Evolutionary conservation across 192 early-diverging fungal genomes (phyloP).

Genomic region (Chytriomyces sp.): DNA sequence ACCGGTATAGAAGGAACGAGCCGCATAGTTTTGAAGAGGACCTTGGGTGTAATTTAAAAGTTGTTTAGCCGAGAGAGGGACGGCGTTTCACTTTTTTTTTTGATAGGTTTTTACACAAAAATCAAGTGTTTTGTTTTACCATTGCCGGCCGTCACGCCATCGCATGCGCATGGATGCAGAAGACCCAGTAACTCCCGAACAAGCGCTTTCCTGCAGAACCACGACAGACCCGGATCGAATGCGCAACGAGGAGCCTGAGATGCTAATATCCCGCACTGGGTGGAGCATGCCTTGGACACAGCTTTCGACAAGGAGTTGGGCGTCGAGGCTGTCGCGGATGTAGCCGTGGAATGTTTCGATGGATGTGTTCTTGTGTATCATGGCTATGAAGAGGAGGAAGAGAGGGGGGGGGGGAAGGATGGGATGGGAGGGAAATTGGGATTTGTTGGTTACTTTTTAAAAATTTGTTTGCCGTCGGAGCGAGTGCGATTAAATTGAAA

Average conservation of each 20-base stretch:
- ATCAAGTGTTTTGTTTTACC: not conserved
- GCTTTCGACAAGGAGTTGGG: not conserved
- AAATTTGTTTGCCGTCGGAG: too few relatives aligned
- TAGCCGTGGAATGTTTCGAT: conserved; percentile 12
- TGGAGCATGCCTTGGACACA: not conserved
- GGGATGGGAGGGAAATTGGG: too few relatives aligned
- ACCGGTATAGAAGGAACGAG: not conserved
- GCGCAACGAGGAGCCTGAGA: not conserved
- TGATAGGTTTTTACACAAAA: too few relatives aligned
- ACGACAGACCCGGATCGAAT: not conserved
- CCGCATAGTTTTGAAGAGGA: not conserved
- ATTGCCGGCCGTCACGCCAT: not conserved
- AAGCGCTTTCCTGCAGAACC: not conserved
- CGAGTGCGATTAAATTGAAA: too few relatives aligned
- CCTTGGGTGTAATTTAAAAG: too few relatives aligned
- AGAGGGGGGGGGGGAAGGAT: too few relatives aligned
- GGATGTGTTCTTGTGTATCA: too few relatives aligned
- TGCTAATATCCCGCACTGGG: not conserved
- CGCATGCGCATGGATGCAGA: not conserved
- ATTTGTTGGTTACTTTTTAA: too few relatives aligned
- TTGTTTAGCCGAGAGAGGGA: too few relatives aligned
- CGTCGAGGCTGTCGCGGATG: not conserved
- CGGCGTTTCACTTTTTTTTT: too few relatives aligned
- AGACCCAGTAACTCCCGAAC: not conserved
- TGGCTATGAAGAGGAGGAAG: too few relatives aligned